Evolutionary conservation across 192 early-diverging fungal species (phyloP).

Genomic region (Backusella luteola): DNA sequence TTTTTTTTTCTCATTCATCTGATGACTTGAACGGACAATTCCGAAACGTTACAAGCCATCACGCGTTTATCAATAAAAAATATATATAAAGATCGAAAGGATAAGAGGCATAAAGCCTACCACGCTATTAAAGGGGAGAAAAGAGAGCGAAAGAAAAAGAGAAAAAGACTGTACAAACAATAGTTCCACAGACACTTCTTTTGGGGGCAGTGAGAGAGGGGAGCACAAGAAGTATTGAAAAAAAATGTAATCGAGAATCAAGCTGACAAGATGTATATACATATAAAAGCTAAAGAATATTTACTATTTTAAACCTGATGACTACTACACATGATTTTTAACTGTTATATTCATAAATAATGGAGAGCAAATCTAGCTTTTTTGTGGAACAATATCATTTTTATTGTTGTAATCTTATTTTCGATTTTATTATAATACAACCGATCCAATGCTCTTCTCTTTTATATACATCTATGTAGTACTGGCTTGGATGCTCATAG

Average conservation of each 20-base stretch:
- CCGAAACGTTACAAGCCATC: conserved; percentile 4
- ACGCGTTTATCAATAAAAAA: not conserved
- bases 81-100: not conserved
- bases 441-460: not conserved
- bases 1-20: not conserved
- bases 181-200: not conserved
- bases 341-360: not conserved
- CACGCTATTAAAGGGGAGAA: not conserved
- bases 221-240: not conserved
- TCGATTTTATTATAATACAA: not conserved
- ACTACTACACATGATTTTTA: not conserved
- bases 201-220: not conserved
- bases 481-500: not conserved
- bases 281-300: not conserved
- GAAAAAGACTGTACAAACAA: not conserved
- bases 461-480: not conserved
- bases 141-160: not conserved
- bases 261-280: not conserved
- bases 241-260: not conserved
- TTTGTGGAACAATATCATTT: not conserved
- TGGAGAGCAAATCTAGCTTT: not conserved
- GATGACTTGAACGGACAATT: not conserved
- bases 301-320: not conserved
- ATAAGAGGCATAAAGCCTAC: not conserved
- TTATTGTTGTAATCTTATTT: not conserved